Evolutionary conservation across 2,329 filamentous ascomycete species (phyloP).

Genomic region (Hypoxylon sp.): DNA sequence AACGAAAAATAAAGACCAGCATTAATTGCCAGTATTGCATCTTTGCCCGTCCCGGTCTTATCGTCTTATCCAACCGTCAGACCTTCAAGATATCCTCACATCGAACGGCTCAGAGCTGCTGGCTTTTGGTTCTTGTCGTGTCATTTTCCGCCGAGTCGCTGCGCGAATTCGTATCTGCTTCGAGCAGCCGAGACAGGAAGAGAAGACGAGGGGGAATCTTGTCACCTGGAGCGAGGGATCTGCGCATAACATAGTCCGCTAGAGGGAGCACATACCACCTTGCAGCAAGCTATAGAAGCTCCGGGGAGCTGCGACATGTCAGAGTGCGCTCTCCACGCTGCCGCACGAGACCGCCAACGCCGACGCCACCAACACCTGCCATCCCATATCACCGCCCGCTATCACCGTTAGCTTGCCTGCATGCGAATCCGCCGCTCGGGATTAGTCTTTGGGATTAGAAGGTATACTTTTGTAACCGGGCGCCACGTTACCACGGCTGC

Average conservation of each 20-base stretch:
- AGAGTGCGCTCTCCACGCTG: constrained; percentile 25
- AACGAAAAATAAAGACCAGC: too few relatives aligned
- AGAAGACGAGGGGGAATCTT: too few relatives aligned
- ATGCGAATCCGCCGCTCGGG: background rate
- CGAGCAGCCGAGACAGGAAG: constrained; percentile 13
- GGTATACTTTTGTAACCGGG: background rate
- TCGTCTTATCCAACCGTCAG: constrained; percentile 8
- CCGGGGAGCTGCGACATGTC: constrained; percentile 35
- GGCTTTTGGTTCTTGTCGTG: background rate
- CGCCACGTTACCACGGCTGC: constrained; percentile 6
- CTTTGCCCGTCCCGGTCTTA: background rate
- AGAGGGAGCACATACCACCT: constrained; percentile 12
- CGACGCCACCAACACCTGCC: constrained; percentile 17
- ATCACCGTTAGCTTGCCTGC: constrained; percentile 10
- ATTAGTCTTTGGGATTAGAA: constrained; percentile 2
- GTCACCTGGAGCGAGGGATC: too few relatives aligned
- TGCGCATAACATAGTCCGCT: too few relatives aligned
- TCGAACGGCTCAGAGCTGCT: background rate
- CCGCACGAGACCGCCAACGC: constrained; percentile 30
- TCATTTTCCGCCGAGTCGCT: background rate
- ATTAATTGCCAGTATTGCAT: background rate
- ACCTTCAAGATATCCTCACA: constrained; percentile 1
- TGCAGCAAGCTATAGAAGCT: constrained; percentile 26
- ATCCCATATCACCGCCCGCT: constrained; percentile 9
- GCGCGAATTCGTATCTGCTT: constrained; percentile 15